Base-by-base conservation (phyloP, 148 eudicot species). In the Cornus florida region DNA sequence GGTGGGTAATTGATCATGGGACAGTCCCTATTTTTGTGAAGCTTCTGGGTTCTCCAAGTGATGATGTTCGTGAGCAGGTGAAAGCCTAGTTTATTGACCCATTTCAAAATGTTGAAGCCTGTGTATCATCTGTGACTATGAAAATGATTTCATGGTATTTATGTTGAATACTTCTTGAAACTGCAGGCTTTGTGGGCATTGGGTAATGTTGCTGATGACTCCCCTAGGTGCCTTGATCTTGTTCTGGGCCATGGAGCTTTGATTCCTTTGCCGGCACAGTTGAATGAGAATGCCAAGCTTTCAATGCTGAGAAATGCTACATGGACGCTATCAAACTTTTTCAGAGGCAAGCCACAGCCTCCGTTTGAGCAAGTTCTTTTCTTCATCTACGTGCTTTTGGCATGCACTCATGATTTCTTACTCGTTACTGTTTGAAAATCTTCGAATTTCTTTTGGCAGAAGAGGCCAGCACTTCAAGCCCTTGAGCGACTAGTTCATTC, bases 11-110 rank as follows among this genome's bases (percentile, higher is more conserved):
- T 82, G 94, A 92, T 82, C 94, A 92, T 80, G 97, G 94, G 24
- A 92, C 97, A 35, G 94, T 91, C 74, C 94, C 97, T 9, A 88
- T 89, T 76, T 92, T 92, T 89, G 97, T 87, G 57, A 90, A 92
- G 88, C 97, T 92, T 77, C 91, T 92, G 41, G 86, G 85, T 81
- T 92, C 97, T 78, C 97, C 94, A 20, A 91, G 94, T 82, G 94
- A 91, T 89, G 94, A 90, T 85, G 97, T 92, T 73, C 89, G 97
- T 59, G 97, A 92, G 82, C 97, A 92, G 94, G 97, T 92, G 81
- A 48, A 20, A 70, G 48, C 33, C 71, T 74, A 11, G 7, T 53
- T 71, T 31, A 60, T 59, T 7, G 48, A n/a, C 35, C 53, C 31
- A 10, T 72, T 70, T 65, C 14, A 59, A 48, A 2, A 19, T 35